Conservation (phyloP, 371 early-diverging fungal species). For the Mortierella sp. region DNA sequence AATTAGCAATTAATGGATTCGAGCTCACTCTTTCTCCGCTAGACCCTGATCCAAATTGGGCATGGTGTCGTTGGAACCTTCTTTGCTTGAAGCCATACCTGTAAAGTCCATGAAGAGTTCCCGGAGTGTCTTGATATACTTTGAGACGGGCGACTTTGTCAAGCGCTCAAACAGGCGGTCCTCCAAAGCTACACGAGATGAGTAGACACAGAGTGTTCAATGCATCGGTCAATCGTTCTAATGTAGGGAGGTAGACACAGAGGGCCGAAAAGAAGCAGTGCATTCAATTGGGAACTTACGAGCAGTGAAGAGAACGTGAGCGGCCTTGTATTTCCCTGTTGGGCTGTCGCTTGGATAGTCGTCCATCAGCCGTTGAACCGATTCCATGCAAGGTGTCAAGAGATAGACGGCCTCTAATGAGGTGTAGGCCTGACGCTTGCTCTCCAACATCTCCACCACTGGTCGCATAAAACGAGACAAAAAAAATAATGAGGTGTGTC, state of each 20-base stretch:
- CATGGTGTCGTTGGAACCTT: not conserved
- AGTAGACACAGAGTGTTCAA: not conserved
- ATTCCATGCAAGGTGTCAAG: conserved; percentile 85
- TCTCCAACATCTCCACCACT: conserved; percentile 83
- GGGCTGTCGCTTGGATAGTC: conserved; percentile 74
- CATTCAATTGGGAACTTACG: conserved; percentile 59
- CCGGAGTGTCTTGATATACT: conserved; percentile 76
- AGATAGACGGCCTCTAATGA: conserved; percentile 94
- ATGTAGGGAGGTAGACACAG: not conserved
- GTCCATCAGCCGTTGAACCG: conserved; percentile 81
- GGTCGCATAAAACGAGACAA: conserved; percentile 1
- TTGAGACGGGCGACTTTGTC: conserved; percentile 67
- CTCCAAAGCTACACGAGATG: conserved; percentile 57
- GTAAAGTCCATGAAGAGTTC: conserved; percentile 87
- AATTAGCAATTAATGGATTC: not conserved
- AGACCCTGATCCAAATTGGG: conserved; percentile 8
- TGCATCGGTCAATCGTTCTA: not conserved
- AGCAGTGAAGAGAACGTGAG: conserved; percentile 85
- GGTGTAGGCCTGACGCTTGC: conserved; percentile 86
- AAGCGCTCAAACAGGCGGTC: conserved; percentile 73
- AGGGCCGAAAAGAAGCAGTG: not conserved
- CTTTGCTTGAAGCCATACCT: conserved; percentile 52
- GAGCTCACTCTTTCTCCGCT: not conserved
- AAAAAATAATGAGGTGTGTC: not conserved
- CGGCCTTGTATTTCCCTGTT: conserved; percentile 78